phyloP scores from a whole-genome alignment of 768 basidiomycete species.

The Favolaschia claudopus region DNA sequence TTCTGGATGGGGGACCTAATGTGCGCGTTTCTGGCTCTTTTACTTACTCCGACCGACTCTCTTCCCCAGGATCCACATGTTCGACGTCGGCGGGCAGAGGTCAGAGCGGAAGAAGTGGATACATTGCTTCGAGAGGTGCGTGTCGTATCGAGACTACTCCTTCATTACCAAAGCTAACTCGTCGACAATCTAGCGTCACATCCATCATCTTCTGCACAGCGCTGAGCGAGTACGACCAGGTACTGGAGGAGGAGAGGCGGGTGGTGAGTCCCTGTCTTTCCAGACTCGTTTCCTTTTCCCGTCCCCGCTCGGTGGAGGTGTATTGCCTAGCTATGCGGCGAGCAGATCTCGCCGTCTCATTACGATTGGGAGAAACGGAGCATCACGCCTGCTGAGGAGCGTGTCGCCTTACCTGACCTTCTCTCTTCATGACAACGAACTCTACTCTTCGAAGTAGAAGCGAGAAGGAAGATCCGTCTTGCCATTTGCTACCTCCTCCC shows the following conservation, averaged over 20 bases:
- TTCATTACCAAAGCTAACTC: too few species aligned
- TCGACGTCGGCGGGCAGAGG: constrained; percentile 81
- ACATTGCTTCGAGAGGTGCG: constrained; percentile 60
- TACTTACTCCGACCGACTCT: background rate
- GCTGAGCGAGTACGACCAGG: constrained; percentile 66
- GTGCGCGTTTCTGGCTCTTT: background rate
- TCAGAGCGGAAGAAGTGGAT: constrained; percentile 87
- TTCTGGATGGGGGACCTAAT: constrained; percentile 69
- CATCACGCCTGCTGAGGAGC: too few species aligned
- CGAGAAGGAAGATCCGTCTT: too few species aligned
- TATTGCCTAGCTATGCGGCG: too few species aligned
- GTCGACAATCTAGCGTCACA: constrained; percentile 54
- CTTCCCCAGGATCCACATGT: constrained; percentile 63
- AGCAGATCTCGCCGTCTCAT: too few species aligned
- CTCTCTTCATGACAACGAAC: too few species aligned
- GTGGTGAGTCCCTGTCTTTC: constrained; percentile 43
- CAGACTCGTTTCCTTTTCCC: background rate
- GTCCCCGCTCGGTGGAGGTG: constrained; percentile 48
- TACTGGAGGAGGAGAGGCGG: constrained; percentile 59
- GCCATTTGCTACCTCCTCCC: too few species aligned
- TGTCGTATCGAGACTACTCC: too few species aligned
- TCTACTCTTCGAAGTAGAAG: too few species aligned
- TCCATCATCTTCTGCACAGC: constrained; percentile 73
- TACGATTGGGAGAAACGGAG: too few species aligned
- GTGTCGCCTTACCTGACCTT: too few species aligned